A percentile compares a stretch with the other conserved stretches of the same genome.
Conservation (phyloP, 176 grass and related monocot genomes). For the Aegilops umbellulata region DNA sequence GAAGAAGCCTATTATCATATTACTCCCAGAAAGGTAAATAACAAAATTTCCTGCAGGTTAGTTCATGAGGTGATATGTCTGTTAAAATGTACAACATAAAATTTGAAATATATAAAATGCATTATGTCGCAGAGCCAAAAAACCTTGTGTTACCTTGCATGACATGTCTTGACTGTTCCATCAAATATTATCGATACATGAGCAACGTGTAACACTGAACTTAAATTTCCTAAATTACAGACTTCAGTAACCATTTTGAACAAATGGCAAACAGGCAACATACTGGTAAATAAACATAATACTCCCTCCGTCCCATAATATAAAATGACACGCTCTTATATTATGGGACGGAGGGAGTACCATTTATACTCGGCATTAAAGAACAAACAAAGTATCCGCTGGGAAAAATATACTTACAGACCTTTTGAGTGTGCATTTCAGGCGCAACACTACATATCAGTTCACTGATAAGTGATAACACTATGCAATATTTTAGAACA, state of each 20-base stretch:
- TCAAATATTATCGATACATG: neutral
- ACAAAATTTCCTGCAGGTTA: neutral
- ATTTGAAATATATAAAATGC: neutral
- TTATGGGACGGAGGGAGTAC: too few relatives aligned
- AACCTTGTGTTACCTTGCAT: slow-evolving; percentile 5
- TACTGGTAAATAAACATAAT: slow-evolving; percentile 13
- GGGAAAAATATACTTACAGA: neutral
- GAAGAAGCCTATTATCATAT: slow-evolving; percentile 17
- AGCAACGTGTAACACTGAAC: neutral
- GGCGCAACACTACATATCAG: neutral
- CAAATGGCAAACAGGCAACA: neutral
- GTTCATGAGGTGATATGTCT: neutral
- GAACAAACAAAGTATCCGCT: neutral
- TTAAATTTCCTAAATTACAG: neutral
- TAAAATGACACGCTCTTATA: too few relatives aligned
- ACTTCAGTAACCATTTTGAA: neutral
- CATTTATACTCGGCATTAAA: neutral
- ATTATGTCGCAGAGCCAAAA: neutral
- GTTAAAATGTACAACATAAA: slow-evolving; percentile 5
- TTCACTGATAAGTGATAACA: slow-evolving; percentile 1
- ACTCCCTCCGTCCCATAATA: too few relatives aligned
- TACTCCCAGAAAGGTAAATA: neutral
- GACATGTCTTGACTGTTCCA: neutral
- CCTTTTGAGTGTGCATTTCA: neutral
- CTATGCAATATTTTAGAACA: neutral